Evolutionary conservation across 164 flowering plant genomes (phyloP).

Genomic region (Vitis cinerea): DNA sequence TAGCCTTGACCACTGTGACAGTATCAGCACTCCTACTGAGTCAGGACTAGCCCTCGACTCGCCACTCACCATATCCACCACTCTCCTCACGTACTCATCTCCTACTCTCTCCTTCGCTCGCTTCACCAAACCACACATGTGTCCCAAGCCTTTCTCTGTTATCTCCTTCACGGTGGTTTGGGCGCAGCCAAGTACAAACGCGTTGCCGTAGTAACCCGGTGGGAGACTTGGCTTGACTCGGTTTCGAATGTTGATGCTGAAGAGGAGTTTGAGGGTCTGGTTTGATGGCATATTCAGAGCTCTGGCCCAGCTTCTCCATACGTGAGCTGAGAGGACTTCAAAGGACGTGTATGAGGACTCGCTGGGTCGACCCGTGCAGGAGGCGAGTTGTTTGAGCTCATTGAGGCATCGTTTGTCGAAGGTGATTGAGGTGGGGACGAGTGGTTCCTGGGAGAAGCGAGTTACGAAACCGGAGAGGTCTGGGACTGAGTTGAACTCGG

Average conservation of each 20-base stretch:
- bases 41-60: conserved; percentile 47
- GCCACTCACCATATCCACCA: conserved; percentile 38
- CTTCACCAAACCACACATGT: conserved; percentile 41
- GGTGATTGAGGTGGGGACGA: conserved; percentile 43
- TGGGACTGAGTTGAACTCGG: conserved; percentile 54
- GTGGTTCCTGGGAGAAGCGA: conserved; percentile 37
- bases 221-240: conserved; percentile 62
- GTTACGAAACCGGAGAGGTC: conserved; percentile 43
- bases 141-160: conserved; percentile 40
- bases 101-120: conserved; percentile 54
- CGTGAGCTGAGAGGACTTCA: conserved; percentile 66
- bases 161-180: conserved; percentile 42
- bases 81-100: conserved; percentile 45
- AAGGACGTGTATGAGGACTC: conserved; percentile 45
- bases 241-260: conserved; percentile 51
- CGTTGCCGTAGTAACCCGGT: conserved; percentile 74
- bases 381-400: conserved; percentile 37
- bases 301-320: conserved; percentile 74
- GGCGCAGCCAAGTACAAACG: conserved; percentile 62
- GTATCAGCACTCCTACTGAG: conserved; percentile 59
- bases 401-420: conserved; percentile 24
- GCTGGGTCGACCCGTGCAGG: conserved; percentile 13
- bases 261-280: conserved; percentile 48
- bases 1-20: conserved; percentile 77
- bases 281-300: conserved; percentile 41